Evolutionary conservation across 345 rosid genomes (phyloP), one percentile per base, ranked within the genome.

Genomic region (Aurinia saxatilis): DNA sequence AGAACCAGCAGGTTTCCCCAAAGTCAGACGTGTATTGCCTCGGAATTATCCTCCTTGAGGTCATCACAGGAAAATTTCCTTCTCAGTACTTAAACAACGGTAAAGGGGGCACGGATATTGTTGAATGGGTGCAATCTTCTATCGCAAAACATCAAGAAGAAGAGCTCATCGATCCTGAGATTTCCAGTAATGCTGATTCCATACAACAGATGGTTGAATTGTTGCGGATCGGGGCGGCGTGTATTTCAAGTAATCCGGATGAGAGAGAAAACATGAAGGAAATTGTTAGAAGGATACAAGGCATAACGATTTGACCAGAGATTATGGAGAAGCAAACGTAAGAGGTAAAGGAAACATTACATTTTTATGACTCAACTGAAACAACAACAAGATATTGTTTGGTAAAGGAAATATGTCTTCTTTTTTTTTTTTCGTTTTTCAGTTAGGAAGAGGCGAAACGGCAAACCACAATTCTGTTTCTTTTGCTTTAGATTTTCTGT

Each of bases 1-100:
- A 80, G 36, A 3, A 18, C 60, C 82, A 78, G 30, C 76, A 76
- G 8, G 61, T 86, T 8, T 81, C 88, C 1, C 81, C 75, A 1
- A 86, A 84, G 60, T 79, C 92, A 13, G 96, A 91, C 11, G 84
- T 91, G 0, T 91, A 77, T 57, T 84, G 96, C 65, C 70, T 86
- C 0, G 98, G 98, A 2, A 73, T 91, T 5, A 42, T 91, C 41
- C 70, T 88, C 23, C 84, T 91, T 0, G 96, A 91, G 77, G 68
- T 77, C 51, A 73, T 88, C 8, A 86, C 98, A 0, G 95, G 98
- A 2, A 84, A 84, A 57, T 73, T 78, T 38, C 98, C 95, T 5
- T 77, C 82, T 8, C 95, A 86, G 25, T 86, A 84, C 64, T 66
- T 78, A 50, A 82, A 40, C 74, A 77, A 73, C 0, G 82, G 73